phyloP scores from a whole-genome alignment of 805 yeast genomes.

The Scheffersomyces stipitis region DNA sequence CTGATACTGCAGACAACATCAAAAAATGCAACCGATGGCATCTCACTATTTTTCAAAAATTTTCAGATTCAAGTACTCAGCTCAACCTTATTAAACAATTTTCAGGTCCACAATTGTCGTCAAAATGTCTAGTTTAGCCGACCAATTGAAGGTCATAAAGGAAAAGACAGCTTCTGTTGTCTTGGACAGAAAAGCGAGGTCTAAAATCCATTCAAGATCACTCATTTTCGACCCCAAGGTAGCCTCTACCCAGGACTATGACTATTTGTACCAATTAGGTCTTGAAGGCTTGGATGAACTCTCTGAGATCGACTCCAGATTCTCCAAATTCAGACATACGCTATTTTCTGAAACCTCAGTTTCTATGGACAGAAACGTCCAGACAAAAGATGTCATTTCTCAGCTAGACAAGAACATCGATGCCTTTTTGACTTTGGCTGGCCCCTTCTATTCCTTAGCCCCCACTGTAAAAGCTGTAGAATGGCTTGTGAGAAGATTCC shows the following conservation, averaged over 20 bases:
- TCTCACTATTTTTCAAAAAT: no score
- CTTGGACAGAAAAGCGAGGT: constrained; percentile 81
- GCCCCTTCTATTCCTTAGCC: constrained; percentile 73
- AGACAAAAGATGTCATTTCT: constrained; percentile 72
- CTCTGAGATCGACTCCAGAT: constrained; percentile 69
- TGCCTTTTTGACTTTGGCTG: constrained; percentile 68
- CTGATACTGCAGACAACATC: no score
- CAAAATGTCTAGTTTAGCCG: constrained; percentile 62
- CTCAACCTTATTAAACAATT: no score
- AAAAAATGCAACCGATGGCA: no score
- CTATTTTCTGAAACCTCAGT: constrained; percentile 83
- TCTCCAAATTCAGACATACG: constrained; percentile 64
- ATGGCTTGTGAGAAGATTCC: constrained; percentile 92
- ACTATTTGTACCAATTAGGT: constrained; percentile 69
- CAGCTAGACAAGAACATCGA: constrained; percentile 73
- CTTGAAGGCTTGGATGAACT: constrained; percentile 76
- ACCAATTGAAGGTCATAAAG: constrained; percentile 74
- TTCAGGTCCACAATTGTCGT: no score
- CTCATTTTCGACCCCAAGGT: constrained; percentile 79
- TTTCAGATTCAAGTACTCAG: no score
- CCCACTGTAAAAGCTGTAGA: constrained; percentile 84
- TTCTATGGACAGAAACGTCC: constrained; percentile 77
- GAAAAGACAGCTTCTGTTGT: constrained; percentile 68
- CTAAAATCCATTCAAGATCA: constrained; percentile 85
- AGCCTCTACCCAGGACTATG: constrained; percentile 95